Percentiles rank a stretch among this genome's conserved stretches.
These are phyloP conservation scores for Cladosporium oxysporum DNA, from an alignment of 2,329 filamentous ascomycete genomes.

Conservation along the genomic window DNA sequence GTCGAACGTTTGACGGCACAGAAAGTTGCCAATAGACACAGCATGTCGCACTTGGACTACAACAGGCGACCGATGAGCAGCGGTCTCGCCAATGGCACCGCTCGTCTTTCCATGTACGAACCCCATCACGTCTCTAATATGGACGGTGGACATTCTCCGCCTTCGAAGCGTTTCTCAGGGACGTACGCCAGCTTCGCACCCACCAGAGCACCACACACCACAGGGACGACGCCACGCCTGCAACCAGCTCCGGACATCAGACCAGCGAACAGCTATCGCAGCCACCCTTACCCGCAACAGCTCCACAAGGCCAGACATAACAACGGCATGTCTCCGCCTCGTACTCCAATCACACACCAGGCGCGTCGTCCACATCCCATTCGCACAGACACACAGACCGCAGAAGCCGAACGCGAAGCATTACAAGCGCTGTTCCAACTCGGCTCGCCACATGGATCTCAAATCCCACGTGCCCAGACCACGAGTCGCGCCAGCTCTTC, in stretches of 20 bases:
- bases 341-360: constrained; percentile 34
- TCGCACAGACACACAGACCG: constrained; percentile 68
- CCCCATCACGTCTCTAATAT: constrained; percentile 1
- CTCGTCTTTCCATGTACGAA: constrained; percentile 31
- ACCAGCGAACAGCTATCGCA: constrained; percentile 23
- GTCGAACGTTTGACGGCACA: constrained; percentile 74
- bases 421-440: constrained; percentile 79
- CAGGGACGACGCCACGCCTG: constrained; percentile 23
- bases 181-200: constrained; percentile 27
- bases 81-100: constrained; percentile 32
- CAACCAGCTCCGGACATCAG: constrained; percentile 37
- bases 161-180: constrained; percentile 37
- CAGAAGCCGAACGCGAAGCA: constrained; percentile 74
- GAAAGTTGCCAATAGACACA: constrained; percentile 44
- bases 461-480: constrained; percentile 39
- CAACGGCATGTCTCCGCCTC: constrained; percentile 35
- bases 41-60: constrained; percentile 31
- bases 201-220: constrained; percentile 8
- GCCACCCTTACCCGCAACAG: constrained; percentile 14
- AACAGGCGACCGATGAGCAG: constrained; percentile 31
- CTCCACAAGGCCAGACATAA: constrained; percentile 4
- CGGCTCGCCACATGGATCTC: constrained; percentile 52
- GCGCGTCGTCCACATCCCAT: constrained; percentile 51
- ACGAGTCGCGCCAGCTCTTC: constrained; percentile 25
- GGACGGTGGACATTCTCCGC: constrained; percentile 29